Evolutionary conservation across 2,329 filamentous ascomycete species (phyloP), one percentile per base, ranked within the genome.

Genomic region (Endothia cerciana): DNA sequence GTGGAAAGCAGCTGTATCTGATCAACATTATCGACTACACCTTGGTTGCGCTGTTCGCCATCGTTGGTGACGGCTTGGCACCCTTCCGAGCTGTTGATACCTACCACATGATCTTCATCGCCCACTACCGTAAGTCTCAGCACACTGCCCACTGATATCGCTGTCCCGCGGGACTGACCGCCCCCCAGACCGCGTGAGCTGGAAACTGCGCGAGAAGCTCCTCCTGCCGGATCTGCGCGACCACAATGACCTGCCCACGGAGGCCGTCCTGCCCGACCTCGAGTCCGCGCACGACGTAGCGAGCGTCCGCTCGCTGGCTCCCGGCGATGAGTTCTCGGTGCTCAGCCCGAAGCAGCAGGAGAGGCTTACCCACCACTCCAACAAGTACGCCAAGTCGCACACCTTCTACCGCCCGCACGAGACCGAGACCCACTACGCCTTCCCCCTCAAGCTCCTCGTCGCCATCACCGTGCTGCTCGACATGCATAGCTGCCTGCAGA

Each of bases 331-430:
- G 64, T 75, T 83, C 30, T 87, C 87, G 0, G 89, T 92, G 4
- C 81, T 95, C 2, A 88, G 82, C 0, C 79, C 80, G 4, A 78
- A 84, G 66, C 90, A 95, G 74, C 90, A 93, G 73, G 83, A 83
- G 67, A 86, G 84, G 59, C 83, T 96, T 11, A 83, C 89, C 60
- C 89, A 95, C 74, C 92, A 96, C 73, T 90, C 94, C 73, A 84
- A 82, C 70, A 94, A 94, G 73, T 91, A 95, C 73, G 85, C 90
- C 73, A 92, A 90, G 71, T 93, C 90, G 0, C 92, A 96, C 75
- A 93, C 91, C 6, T 96, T 94, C 77, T 96, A 96, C 82, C 94
- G 94, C 72, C 92, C 92, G 0, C 90, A 96, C 76, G 92, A 96
- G 77, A 96, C 92, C 0, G 82, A 87, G 41, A 96, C 92, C 0